phyloP scores from a whole-genome alignment of 176 grass and related monocot species.

The Oropetium thomaeum region DNA sequence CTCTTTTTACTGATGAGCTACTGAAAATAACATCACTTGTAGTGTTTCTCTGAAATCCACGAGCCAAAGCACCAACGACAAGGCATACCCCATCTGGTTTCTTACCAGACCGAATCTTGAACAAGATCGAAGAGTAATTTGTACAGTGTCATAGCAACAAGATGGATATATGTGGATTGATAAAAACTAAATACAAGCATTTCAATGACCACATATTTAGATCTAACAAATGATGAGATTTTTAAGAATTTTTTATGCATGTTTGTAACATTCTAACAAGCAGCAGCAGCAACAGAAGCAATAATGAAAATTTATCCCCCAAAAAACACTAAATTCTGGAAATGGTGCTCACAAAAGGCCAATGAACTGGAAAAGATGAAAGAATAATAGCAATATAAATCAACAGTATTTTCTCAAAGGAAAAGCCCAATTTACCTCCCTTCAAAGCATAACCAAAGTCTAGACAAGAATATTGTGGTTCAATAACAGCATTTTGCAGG shows the following conservation, averaged over 20 bases:
- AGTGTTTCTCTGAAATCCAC: slow-evolving; percentile 72
- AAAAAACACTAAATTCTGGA: not conserved
- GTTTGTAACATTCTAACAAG: not conserved
- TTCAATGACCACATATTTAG: slow-evolving; percentile 5
- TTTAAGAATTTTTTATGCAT: not conserved
- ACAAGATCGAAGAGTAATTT: slow-evolving; percentile 41
- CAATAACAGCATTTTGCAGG: not conserved
- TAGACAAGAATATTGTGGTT: not conserved
- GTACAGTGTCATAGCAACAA: not conserved
- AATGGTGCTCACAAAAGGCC: not conserved
- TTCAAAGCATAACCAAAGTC: not conserved
- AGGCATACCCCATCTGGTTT: slow-evolving; percentile 97
- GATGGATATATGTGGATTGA: not conserved
- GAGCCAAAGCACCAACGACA: slow-evolving; percentile 82
- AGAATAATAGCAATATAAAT: not conserved
- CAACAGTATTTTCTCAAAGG: too few species aligned
- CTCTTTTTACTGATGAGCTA: slow-evolving; percentile 59
- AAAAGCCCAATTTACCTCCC: too few species aligned
- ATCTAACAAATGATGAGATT: not conserved
- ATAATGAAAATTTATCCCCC: not conserved
- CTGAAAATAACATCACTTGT: slow-evolving; percentile 89
- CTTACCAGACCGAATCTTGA: slow-evolving; percentile 66
- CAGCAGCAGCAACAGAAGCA: not conserved
- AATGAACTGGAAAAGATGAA: not conserved
- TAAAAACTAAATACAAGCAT: not conserved